phyloP scores from a whole-genome alignment of 2,329 filamentous ascomycete genomes.

The Hymenoscyphus albidus region DNA sequence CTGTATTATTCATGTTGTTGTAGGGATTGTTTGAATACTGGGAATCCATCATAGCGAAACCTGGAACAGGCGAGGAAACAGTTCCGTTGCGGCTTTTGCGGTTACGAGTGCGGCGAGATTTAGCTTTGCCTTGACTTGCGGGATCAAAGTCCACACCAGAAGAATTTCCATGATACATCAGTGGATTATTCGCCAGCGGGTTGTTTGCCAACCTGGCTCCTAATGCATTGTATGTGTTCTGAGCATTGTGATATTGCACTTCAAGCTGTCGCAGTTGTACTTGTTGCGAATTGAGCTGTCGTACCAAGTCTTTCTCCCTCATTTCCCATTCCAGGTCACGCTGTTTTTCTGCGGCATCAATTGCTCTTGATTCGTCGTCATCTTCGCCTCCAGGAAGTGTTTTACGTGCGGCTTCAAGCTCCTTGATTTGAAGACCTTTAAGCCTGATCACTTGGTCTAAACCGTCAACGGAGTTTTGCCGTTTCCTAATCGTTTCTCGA shows the following conservation, averaged over 20 bases:
- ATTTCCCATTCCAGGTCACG: constrained; percentile 34
- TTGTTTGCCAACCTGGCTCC: constrained; percentile 27
- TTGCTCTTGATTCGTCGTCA: constrained; percentile 43
- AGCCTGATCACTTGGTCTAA: constrained; percentile 72
- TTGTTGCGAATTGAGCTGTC: constrained; percentile 23
- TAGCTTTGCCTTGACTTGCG: constrained; percentile 31
- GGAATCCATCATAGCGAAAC: constrained; percentile 33
- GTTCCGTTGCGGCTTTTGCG: constrained; percentile 40
- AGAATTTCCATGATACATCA: constrained; percentile 34
- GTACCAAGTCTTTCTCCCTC: constrained; percentile 27
- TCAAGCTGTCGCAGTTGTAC: constrained; percentile 28
- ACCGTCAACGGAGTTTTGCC: constrained; percentile 52
- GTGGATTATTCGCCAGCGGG: constrained; percentile 25
- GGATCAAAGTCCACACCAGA: constrained; percentile 36
- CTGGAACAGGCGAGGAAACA: constrained; percentile 30
- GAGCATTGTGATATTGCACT: constrained; percentile 22
- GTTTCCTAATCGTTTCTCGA: constrained; percentile 51
- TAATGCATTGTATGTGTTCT: constrained; percentile 16
- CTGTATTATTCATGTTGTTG: constrained; percentile 41
- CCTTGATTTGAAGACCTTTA: constrained; percentile 67
- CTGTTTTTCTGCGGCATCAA: constrained; percentile 30
- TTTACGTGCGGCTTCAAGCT: constrained; percentile 67
- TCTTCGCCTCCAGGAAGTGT: constrained; percentile 58
- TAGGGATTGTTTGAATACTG: constrained; percentile 40
- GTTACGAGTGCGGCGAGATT: constrained; percentile 38